Evolutionary conservation across 768 basidiomycete species (phyloP), one percentile per base, ranked within the genome.

Genomic region (Lactifluus subvellereus): DNA sequence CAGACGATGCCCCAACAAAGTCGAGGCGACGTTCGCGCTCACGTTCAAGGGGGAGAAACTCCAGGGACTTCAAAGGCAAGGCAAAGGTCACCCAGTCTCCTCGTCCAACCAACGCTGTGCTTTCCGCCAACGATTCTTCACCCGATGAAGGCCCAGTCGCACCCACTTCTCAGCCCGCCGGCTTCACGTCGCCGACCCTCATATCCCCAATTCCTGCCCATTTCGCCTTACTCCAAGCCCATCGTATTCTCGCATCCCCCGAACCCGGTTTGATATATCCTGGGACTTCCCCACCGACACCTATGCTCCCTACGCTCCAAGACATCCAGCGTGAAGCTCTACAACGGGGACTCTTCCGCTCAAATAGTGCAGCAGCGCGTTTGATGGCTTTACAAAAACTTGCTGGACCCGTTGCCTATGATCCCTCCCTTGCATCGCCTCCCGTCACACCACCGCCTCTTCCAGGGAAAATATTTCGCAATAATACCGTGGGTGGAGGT

Each of bases 281-380:
- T n/a, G 83, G 83, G 14, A 80, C 84, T 18, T 82, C 86, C 6
- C 83, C 86, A 2, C 78, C 86, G 7, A 86, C 85, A 3, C 87
- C 89, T 18, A 72, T 84, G 69, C 73, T 88, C 40, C 91, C 91
- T 0, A 84, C 89, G 4, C 78, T 96, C 6, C 88, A 91, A 69
- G 89, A 87, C 22, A 76, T 95, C 42, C 86, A 87, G 71, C 83
- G 79, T 69, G 71, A 65, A 63, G 71, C 69, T 43, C 65, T 66
- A 52, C 66, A 69, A 32, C 68, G 74, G 18, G 87, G 88, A 16
- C 81, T 97, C 3, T 86, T 91, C 70, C 86, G 94, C 20, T 95
- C 94, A 2, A 94, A 95, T 72, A 95, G 94, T 70, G 91, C 84
- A 11, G 80, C 90, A n/a, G 89, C 88, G 22, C 82, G 88, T 52